Conservation (phyloP, 2,329 filamentous ascomycete genomes). For the Ceratocystis huliohia region DNA sequence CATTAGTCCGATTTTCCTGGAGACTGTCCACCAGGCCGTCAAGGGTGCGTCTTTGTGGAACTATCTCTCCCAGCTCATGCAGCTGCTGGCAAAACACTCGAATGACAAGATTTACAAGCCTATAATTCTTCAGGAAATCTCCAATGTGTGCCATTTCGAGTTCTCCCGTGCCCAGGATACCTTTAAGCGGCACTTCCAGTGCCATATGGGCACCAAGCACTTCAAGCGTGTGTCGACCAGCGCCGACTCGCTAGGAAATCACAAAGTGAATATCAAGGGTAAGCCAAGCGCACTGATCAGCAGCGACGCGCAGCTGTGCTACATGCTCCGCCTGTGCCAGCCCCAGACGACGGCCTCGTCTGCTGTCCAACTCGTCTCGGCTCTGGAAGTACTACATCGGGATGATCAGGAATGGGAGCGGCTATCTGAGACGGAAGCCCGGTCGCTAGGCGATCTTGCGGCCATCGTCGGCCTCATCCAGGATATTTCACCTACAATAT, state of each 20-base stretch:
- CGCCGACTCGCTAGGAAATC: slow-evolving; percentile 29
- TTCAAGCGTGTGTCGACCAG: slow-evolving; percentile 32
- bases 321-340: slow-evolving; percentile 34
- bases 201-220: slow-evolving; percentile 28
- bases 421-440: slow-evolving; percentile 28
- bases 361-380: slow-evolving; percentile 37
- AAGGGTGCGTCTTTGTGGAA: slow-evolving; percentile 31
- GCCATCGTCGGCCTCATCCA: slow-evolving; percentile 31
- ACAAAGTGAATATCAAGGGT: slow-evolving; percentile 31
- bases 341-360: slow-evolving; percentile 28
- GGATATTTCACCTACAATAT: slow-evolving; percentile 28
- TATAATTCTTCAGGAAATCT: slow-evolving; percentile 35
- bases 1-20: slow-evolving; percentile 33
- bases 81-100: slow-evolving; percentile 25
- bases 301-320: slow-evolving; percentile 32
- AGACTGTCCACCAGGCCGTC: slow-evolving; percentile 30
- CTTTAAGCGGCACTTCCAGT: slow-evolving; percentile 33
- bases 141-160: slow-evolving; percentile 35
- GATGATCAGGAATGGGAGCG: slow-evolving; percentile 28
- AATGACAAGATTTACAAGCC: slow-evolving; percentile 27
- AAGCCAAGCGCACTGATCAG: slow-evolving; percentile 31
- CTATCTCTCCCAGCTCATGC: slow-evolving; percentile 31
- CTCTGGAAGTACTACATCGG: slow-evolving; percentile 30
- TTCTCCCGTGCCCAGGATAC: slow-evolving; percentile 30
- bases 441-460: slow-evolving; percentile 30